Percentiles rank a stretch among this genome's conserved stretches.
Conservation (phyloP, 2,329 filamentous ascomycete species). For the Aspergillus carbonarius region DNA sequence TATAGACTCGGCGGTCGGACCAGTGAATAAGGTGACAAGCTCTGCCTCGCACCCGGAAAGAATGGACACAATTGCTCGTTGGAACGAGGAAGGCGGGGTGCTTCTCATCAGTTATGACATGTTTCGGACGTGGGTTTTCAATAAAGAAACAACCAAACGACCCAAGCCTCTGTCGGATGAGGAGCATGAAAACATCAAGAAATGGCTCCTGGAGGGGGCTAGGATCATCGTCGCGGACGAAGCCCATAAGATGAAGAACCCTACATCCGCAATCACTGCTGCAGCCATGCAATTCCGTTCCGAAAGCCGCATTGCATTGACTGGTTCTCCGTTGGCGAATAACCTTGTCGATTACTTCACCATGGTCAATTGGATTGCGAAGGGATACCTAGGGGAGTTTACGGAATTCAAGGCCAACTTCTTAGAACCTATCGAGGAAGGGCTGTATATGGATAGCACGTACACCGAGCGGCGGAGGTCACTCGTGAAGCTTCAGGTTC, state of each 20-base stretch:
- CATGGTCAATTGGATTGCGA: conserved; percentile 87
- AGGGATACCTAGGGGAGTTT: conserved; percentile 69
- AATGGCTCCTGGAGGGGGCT: conserved; percentile 59
- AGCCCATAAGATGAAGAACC: conserved; percentile 76
- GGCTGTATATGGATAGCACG: conserved; percentile 66
- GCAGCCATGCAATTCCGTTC: conserved; percentile 63
- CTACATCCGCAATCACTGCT: conserved; percentile 51
- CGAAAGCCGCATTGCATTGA: conserved; percentile 74
- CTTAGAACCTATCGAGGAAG: conserved; percentile 68
- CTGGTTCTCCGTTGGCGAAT: conserved; percentile 83
- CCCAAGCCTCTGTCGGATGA: conserved; percentile 31
- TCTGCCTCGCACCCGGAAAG: conserved; percentile 41
- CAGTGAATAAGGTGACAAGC: conserved; percentile 57
- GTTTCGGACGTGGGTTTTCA: conserved; percentile 53
- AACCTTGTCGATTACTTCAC: conserved; percentile 78
- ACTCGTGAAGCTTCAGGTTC: conserved; percentile 65
- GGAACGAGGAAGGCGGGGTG: conserved; percentile 67
- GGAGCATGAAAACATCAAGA: conserved; percentile 41
- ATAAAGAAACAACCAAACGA: conserved; percentile 30
- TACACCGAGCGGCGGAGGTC: conserved; percentile 56
- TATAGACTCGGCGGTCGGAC: conserved; percentile 52
- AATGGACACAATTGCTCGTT: conserved; percentile 51
- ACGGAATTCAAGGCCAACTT: conserved; percentile 70
- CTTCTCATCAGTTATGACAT: conserved; percentile 75
- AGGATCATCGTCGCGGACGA: conserved; percentile 82